Base-by-base conservation (phyloP, 2,329 filamentous ascomycete genomes). In the Cladosporium colombiae region DNA sequence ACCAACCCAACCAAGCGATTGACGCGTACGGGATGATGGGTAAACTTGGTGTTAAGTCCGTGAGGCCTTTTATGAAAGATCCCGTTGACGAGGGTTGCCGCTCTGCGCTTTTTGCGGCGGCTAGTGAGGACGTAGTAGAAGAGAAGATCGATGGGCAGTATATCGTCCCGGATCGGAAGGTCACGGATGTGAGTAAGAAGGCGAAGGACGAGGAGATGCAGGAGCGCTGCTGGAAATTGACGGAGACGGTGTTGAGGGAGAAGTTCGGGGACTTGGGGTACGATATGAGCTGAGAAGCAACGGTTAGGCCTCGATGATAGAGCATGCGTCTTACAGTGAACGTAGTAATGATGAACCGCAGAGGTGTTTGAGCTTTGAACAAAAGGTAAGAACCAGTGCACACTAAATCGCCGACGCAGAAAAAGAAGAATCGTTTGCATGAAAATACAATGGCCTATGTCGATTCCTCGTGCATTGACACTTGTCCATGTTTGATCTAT, bases 51-150 rank as follows among this genome's bases (percentile, higher is more conserved):
- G 81, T 82, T 11, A 78, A 75, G 58, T 77, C 74, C 2, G 72
- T 79, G 2, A 70, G 77, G 35, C 82, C 82, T 1, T 81, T 85
- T 66, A 79, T 85, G 80, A 83, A 82, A 65, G 81, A 84, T 67
- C 81, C 82, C 0, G 74, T 84, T 0, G 77, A 81, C 27, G 66
- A 82, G 62, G 82, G 82, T 0, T 84, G 82, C 67, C 74, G 82
- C 21, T 69, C 81, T 1, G 81, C 80, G 14, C 66, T 85, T 33
- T 85, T 83, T 69, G 82, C 82, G 5, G 78, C 81, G 0, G 82
- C 82, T 3, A 80, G 78, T 62, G 72, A 76, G 18, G 80, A 81
- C 61, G 73, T 85, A 0, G 75, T 72, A 1, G 77, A 76, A 57
- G 78, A 84, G 52, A 74, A 76, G 31, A 78, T 84, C 11, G 80